A percentile compares a stretch with the other conserved stretches of the same genome.
Conservation (phyloP, 441 rosid species). For the Gossypium davidsonii region DNA sequence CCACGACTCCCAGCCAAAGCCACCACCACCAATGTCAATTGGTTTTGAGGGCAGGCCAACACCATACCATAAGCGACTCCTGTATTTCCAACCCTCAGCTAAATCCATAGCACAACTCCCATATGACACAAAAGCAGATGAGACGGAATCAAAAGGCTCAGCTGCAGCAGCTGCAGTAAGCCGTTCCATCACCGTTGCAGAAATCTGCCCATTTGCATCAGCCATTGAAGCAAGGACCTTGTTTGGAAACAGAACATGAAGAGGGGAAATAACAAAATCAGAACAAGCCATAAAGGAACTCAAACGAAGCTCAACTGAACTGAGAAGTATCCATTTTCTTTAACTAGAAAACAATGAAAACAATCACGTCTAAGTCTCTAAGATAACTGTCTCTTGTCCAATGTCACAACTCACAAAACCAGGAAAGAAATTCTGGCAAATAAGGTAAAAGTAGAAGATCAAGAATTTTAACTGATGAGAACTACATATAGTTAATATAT, state of each 20-base stretch:
- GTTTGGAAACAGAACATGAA: conserved; percentile 3
- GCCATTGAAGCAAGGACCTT: conserved; percentile 99
- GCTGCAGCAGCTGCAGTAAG: conserved; percentile 97
- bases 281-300: background rate
- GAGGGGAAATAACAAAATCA: conserved; percentile 15
- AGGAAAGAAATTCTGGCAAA: background rate
- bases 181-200: conserved; percentile 91
- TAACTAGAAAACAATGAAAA: background rate
- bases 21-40: conserved; percentile 79
- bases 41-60: conserved; percentile 74
- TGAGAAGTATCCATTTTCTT: background rate
- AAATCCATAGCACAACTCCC: conserved; percentile 93
- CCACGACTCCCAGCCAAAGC: conserved; percentile 92
- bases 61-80: conserved; percentile 98
- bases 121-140: conserved; percentile 96
- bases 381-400: background rate
- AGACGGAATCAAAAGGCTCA: conserved; percentile 96
- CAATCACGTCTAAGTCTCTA: background rate
- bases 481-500: background rate
- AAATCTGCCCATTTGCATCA: conserved; percentile 94
- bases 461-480: conserved; percentile 2
- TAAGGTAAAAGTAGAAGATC: background rate
- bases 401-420: background rate
- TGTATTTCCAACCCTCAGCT: conserved; percentile 96
- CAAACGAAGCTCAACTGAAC: background rate